Conservation (phyloP, 768 basidiomycete species). For the Hebeloma cylindrosporum region DNA sequence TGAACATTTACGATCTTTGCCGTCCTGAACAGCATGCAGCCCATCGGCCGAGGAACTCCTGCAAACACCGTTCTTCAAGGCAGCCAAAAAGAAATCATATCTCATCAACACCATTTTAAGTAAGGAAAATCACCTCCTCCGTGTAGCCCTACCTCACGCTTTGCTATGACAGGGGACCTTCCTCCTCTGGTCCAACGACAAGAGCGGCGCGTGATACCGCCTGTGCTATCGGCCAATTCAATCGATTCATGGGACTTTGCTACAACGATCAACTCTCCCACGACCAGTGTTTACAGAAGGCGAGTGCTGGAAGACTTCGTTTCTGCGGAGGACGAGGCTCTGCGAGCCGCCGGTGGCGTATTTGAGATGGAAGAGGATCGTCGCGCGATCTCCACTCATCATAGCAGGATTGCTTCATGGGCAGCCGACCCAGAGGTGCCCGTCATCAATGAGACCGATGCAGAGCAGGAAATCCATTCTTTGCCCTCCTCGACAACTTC, state of each 20-base stretch:
- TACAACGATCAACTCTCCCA: slow-evolving; percentile 43
- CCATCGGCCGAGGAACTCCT: slow-evolving; percentile 80
- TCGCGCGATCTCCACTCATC: slow-evolving; percentile 7
- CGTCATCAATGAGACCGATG: slow-evolving; percentile 11
- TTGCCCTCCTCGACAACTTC: slow-evolving; percentile 24
- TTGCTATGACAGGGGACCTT: slow-evolving; percentile 47
- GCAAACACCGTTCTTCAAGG: slow-evolving; percentile 75
- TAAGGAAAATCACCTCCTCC: slow-evolving; percentile 22
- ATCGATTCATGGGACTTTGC: slow-evolving; percentile 84
- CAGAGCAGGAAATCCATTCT: slow-evolving; percentile 13
- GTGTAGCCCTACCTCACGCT: not conserved
- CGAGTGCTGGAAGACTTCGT: slow-evolving; percentile 24
- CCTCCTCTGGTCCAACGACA: slow-evolving; percentile 74
- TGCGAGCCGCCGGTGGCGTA: slow-evolving; percentile 21
- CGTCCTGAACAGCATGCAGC: slow-evolving; percentile 33
- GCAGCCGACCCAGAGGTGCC: slow-evolving; percentile 12
- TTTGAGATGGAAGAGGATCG: slow-evolving; percentile 38
- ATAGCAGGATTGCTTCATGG: slow-evolving; percentile 22
- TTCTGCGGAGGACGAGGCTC: slow-evolving; percentile 25
- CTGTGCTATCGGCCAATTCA: slow-evolving; percentile 41
- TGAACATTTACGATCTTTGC: not conserved
- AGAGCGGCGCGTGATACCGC: slow-evolving; percentile 55
- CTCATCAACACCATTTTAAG: slow-evolving; percentile 76
- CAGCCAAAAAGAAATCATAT: slow-evolving; percentile 75
- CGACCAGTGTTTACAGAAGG: slow-evolving; percentile 28